A percentile compares a stretch with the other conserved stretches of the same genome.
Evolutionary conservation across 176 grass and related monocot genomes (phyloP).

Genomic region (Bothriochloa decipiens): DNA sequence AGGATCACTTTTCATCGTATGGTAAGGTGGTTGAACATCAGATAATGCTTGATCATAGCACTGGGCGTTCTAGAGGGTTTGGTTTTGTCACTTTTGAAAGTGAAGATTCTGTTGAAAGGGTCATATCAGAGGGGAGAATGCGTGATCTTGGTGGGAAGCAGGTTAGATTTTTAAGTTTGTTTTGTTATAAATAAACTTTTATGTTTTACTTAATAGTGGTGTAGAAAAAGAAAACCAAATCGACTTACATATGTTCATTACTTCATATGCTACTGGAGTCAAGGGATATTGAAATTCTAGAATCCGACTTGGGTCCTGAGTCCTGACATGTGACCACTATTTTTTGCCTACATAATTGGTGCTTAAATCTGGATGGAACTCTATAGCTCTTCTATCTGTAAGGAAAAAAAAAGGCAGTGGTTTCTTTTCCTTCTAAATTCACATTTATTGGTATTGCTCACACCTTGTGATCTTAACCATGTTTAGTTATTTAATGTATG

Average conservation of each 20-base stretch:
- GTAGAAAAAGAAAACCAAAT: neutral
- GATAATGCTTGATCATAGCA: slow-evolving; percentile 96
- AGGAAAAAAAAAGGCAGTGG: neutral
- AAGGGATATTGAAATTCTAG: neutral
- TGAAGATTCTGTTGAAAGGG: slow-evolving; percentile 88
- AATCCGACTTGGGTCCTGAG: neutral
- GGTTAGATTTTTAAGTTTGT: slow-evolving; percentile 43
- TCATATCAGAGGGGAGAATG: slow-evolving; percentile 96
- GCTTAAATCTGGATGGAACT: neutral
- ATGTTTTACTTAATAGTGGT: neutral
- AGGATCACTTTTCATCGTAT: slow-evolving; percentile 82
- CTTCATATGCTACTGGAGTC: neutral
- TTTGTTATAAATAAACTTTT: neutral
- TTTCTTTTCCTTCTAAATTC: no score
- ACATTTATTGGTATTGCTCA: neutral
- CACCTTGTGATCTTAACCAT: neutral
- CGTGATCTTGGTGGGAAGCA: slow-evolving; percentile 94
- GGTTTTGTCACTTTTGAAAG: slow-evolving; percentile 96
- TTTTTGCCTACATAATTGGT: neutral
- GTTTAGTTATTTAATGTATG: neutral
- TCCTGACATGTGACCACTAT: neutral
- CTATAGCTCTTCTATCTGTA: neutral
- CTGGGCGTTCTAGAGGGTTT: slow-evolving; percentile 94
- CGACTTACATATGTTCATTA: neutral
- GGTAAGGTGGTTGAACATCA: slow-evolving; percentile 86